phyloP scores from a whole-genome alignment of 192 early-diverging fungal species.

The Jimgerdemannia lactiflua region DNA sequence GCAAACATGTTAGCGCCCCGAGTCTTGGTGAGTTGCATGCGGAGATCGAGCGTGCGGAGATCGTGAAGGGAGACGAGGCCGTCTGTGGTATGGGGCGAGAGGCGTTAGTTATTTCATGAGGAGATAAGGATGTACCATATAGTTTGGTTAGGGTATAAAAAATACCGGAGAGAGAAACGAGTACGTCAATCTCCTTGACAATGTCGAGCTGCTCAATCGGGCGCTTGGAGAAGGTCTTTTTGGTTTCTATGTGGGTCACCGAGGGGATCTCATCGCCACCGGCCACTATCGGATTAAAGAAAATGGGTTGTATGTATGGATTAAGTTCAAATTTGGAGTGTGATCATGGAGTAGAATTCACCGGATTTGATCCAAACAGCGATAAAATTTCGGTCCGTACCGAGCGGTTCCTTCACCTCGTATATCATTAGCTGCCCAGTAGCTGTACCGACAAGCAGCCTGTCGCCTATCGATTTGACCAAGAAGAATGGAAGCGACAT shows the following conservation, averaged over 20 bases:
- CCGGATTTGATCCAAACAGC: not conserved
- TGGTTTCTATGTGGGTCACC: conserved; percentile 61
- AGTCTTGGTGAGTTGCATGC: conserved; percentile 66
- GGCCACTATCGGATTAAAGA: conserved; percentile 18
- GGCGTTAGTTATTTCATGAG: not conserved
- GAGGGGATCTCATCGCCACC: conserved; percentile 46
- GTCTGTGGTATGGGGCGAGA: conserved; percentile 41
- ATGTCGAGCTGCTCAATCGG: conserved; percentile 73
- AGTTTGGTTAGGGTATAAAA: not conserved
- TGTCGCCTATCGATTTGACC: conserved; percentile 46
- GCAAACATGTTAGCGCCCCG: conserved; percentile 76
- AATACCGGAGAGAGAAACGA: conserved; percentile 66
- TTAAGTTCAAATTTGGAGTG: not conserved
- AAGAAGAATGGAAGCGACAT: not conserved
- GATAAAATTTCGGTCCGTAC: conserved; percentile 21
- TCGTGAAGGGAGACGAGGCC: conserved; percentile 72
- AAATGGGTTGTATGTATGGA: not conserved
- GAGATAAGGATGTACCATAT: not conserved
- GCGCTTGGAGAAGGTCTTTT: conserved; percentile 66
- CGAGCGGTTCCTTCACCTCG: conserved; percentile 54
- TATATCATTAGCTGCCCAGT: conserved; percentile 69
- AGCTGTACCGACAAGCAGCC: conserved; percentile 68
- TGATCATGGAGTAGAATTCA: too few species aligned
- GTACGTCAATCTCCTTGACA: conserved; percentile 68
- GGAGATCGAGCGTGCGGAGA: conserved; percentile 63